phyloP scores from a whole-genome alignment of 202 grass and related monocot species.

The Setaria italica region DNA sequence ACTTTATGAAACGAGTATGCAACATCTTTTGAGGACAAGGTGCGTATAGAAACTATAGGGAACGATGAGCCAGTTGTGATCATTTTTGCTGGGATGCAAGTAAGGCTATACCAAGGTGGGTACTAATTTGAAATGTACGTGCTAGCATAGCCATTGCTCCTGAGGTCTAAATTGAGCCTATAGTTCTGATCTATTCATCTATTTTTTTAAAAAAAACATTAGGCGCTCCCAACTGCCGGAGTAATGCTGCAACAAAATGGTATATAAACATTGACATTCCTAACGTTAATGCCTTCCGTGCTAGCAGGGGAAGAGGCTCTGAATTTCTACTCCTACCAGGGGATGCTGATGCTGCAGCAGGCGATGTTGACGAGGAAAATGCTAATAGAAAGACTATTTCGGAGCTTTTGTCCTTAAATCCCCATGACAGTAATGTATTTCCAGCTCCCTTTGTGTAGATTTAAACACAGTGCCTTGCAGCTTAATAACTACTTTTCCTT shows the following conservation, averaged over 20 bases:
- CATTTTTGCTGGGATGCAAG: conserved; percentile 9
- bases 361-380: not conserved
- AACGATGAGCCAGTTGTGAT: not conserved
- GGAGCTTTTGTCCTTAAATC: not conserved
- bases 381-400: not conserved
- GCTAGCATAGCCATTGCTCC: not conserved
- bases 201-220: not conserved
- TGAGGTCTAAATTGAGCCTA: not conserved
- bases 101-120: not conserved
- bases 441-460: not conserved
- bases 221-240: not conserved
- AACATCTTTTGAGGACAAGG: conserved; percentile 1
- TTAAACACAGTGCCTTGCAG: no score
- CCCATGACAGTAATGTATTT: not conserved
- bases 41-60: not conserved
- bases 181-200: not conserved
- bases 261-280: not conserved
- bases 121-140: not conserved
- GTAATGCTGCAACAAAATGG: not conserved
- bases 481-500: not conserved
- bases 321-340: not conserved
- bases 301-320: not conserved
- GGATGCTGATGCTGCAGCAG: not conserved
- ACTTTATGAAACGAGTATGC: not conserved
- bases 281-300: not conserved